phyloP scores from a whole-genome alignment of 805 yeast genomes.

The Wickerhamiella azymoides region DNA sequence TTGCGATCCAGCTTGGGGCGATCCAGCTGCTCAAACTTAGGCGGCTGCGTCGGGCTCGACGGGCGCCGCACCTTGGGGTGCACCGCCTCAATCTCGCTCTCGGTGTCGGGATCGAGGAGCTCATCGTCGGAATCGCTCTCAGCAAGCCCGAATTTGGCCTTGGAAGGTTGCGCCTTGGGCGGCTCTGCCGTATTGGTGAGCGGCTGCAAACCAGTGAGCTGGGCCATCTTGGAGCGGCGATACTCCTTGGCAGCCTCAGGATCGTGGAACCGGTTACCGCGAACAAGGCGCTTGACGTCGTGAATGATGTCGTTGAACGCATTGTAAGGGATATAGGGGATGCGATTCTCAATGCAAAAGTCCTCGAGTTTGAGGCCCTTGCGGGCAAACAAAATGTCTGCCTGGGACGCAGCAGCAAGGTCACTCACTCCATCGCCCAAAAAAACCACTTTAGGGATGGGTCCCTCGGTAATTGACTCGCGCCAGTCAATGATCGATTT shows the following conservation, averaged over 20 bases:
- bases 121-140: slow-evolving; percentile 13
- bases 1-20: slow-evolving; percentile 15
- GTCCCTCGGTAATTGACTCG: slow-evolving; percentile 11
- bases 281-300: slow-evolving; percentile 23
- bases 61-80: slow-evolving; percentile 14
- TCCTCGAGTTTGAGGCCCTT: slow-evolving; percentile 29
- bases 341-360: slow-evolving; percentile 29
- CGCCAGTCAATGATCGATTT: slow-evolving; percentile 28
- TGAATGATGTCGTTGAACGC: slow-evolving; percentile 29
- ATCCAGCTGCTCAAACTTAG: not conserved
- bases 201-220: slow-evolving; percentile 19
- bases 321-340: slow-evolving; percentile 31
- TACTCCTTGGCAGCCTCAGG: slow-evolving; percentile 15
- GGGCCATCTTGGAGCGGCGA: slow-evolving; percentile 14
- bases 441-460: slow-evolving; percentile 36
- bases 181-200: slow-evolving; percentile 10
- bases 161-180: slow-evolving; percentile 2
- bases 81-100: slow-evolving; percentile 9
- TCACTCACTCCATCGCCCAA: slow-evolving; percentile 47
- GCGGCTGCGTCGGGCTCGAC: slow-evolving; percentile 10
- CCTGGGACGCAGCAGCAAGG: slow-evolving; percentile 32
- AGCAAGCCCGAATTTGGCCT: slow-evolving; percentile 12
- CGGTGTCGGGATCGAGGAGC: not conserved
- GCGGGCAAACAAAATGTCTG: slow-evolving; percentile 33
- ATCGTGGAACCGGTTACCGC: slow-evolving; percentile 21